Conservation (phyloP, 108 stramenopile genomes). For the Mediolabrus comicus region DNA sequence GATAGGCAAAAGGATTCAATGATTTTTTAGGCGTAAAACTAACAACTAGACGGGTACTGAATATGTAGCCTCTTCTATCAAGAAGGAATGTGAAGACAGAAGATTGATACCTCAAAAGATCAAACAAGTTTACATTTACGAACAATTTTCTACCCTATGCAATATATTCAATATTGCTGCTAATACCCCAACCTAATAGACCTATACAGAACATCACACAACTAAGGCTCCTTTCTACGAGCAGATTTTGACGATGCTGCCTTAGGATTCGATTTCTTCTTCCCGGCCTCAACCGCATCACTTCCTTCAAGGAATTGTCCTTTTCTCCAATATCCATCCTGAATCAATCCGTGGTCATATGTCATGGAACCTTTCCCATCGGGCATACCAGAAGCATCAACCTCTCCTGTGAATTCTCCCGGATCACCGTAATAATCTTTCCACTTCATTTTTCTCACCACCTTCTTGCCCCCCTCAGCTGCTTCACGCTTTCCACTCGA, state of each 20-base stretch:
- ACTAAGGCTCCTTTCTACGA: not conserved
- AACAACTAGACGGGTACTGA: too few relatives aligned
- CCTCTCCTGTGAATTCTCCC: constrained; percentile 38
- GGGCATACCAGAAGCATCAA: constrained; percentile 33
- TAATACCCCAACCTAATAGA: too few relatives aligned
- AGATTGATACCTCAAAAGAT: too few relatives aligned
- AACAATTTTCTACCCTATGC: too few relatives aligned
- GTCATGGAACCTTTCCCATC: constrained; percentile 44
- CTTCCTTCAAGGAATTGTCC: constrained; percentile 43
- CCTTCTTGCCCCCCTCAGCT: constrained; percentile 8
- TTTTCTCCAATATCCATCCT: constrained; percentile 38
- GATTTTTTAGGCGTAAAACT: too few relatives aligned
- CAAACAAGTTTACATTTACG: too few relatives aligned
- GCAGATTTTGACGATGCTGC: not conserved
- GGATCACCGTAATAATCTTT: constrained; percentile 51
- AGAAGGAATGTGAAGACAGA: too few relatives aligned
- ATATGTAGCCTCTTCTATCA: too few relatives aligned
- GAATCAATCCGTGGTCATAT: constrained; percentile 45
- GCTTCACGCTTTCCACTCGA: constrained; percentile 1
- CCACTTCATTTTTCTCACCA: constrained; percentile 47
- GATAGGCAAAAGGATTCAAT: constrained; percentile 23
- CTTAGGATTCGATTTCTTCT: constrained; percentile 1
- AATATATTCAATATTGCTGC: too few relatives aligned
- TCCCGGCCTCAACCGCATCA: constrained; percentile 5
- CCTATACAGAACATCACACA: too few relatives aligned